These are phyloP conservation scores for Cutaneotrichosporon sp. DNA, from an alignment of 1,284 basidiomycete species.

Conservation along the genomic window DNA sequence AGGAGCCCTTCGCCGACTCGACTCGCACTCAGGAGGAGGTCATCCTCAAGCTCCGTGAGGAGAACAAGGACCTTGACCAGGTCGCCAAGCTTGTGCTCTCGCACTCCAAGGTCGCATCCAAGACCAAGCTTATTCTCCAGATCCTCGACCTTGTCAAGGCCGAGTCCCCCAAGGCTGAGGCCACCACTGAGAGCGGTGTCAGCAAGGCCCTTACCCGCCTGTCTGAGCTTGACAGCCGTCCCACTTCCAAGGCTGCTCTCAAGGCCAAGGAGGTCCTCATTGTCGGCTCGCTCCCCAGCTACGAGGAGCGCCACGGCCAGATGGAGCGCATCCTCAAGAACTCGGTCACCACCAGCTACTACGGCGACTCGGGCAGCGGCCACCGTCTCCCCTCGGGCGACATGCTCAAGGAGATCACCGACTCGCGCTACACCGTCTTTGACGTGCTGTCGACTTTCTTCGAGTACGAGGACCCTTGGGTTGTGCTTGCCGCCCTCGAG, in stretches of 20 bases:
- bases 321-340: conserved; percentile 91
- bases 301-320: conserved; percentile 86
- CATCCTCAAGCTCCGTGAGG: conserved; percentile 82
- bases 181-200: conserved; percentile 45
- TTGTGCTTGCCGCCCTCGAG: conserved; percentile 87
- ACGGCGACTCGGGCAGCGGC: conserved; percentile 72
- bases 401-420: conserved; percentile 84
- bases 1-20: conserved; percentile 75
- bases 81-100: conserved; percentile 84
- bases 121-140: conserved; percentile 78
- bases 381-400: conserved; percentile 73
- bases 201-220: conserved; percentile 41
- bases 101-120: conserved; percentile 90
- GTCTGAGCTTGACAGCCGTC: conserved; percentile 73
- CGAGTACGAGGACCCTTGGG: conserved; percentile 73
- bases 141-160: conserved; percentile 85
- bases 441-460: conserved; percentile 97
- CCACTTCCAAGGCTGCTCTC: conserved; percentile 79
- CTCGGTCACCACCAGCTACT: conserved; percentile 78
- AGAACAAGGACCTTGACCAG: conserved; percentile 87
- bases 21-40: conserved; percentile 82
- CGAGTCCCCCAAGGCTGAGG: conserved; percentile 65
- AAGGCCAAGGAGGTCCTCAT: conserved; percentile 98
- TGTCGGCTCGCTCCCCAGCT: conserved; percentile 90
- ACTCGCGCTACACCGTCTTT: conserved; percentile 94